phyloP scores from a whole-genome alignment of 306 rosid species.

The Oxytropis ochrocephala region DNA sequence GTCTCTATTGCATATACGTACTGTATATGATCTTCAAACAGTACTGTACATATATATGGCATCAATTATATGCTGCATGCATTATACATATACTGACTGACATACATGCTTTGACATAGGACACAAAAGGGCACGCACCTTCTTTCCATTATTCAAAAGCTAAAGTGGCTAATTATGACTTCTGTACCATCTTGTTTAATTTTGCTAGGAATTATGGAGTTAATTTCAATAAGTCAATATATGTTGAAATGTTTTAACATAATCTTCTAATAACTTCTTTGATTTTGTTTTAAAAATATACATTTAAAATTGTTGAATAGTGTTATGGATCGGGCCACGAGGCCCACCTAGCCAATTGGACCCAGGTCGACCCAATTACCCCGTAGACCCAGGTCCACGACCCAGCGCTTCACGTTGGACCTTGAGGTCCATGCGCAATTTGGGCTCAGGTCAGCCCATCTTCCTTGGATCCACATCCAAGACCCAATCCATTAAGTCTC shows the following conservation, averaged over 20 bases:
- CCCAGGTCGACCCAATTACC: too few species aligned
- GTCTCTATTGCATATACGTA: background rate
- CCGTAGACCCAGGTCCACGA: too few species aligned
- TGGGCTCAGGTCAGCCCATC: too few species aligned
- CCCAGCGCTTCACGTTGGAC: too few species aligned
- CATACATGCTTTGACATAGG: slow-evolving; percentile 25
- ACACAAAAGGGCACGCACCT: slow-evolving; percentile 26
- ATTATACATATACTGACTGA: slow-evolving; percentile 6
- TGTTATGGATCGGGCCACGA: too few species aligned
- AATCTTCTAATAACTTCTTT: background rate
- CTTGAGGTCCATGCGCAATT: too few species aligned
- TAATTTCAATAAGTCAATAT: background rate
- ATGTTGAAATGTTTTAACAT: background rate
- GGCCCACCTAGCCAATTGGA: too few species aligned
- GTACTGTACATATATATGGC: background rate
- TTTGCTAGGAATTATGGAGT: background rate
- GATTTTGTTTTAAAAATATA: background rate
- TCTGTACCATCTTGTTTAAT: background rate
- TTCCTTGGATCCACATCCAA: too few species aligned
- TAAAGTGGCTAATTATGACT: slow-evolving; percentile 19
- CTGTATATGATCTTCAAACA: background rate
- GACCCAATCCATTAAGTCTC: too few species aligned
- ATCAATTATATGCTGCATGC: slow-evolving; percentile 6
- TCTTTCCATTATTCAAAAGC: slow-evolving; percentile 32
- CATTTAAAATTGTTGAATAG: background rate